phyloP scores from a whole-genome alignment of 352 stramenopile genomes.

The Pythium vanterpoolii region DNA sequence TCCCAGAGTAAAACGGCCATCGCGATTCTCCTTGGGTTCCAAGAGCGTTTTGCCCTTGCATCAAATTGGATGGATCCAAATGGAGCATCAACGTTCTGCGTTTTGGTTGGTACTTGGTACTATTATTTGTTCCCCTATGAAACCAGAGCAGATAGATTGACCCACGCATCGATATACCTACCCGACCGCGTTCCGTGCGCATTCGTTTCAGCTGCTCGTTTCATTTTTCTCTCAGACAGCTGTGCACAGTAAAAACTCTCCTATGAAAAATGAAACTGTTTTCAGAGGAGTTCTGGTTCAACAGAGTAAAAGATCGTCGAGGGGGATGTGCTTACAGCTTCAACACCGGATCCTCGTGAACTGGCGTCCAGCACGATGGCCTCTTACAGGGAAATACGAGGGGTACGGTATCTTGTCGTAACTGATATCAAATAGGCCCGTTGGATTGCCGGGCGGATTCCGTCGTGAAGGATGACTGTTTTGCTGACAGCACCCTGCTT shows the following conservation, averaged over 20 bases:
- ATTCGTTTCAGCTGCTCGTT: slow-evolving; percentile 1
- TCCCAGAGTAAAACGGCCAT: neutral
- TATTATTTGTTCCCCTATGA: neutral
- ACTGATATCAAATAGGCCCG: too few relatives aligned
- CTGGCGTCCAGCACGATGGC: neutral
- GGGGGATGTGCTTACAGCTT: neutral
- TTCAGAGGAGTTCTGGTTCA: too few relatives aligned
- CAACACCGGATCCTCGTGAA: neutral
- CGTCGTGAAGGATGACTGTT: neutral
- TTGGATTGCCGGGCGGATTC: neutral
- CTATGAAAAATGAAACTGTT: neutral
- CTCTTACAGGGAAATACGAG: too few relatives aligned
- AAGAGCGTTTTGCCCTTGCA: neutral
- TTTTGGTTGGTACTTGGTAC: neutral
- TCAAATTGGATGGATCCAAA: neutral
- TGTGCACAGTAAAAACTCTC: too few relatives aligned
- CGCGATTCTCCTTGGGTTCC: neutral
- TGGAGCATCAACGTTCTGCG: neutral
- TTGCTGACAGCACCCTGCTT: too few relatives aligned
- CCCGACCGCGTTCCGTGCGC: neutral
- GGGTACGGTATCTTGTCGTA: too few relatives aligned
- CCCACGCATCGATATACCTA: neutral
- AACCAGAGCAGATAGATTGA: neutral
- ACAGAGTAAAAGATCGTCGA: neutral
- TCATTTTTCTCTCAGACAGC: too few relatives aligned